phyloP scores from a whole-genome alignment of 1,284 basidiomycete species.

The Melampsora larici-populina region DNA sequence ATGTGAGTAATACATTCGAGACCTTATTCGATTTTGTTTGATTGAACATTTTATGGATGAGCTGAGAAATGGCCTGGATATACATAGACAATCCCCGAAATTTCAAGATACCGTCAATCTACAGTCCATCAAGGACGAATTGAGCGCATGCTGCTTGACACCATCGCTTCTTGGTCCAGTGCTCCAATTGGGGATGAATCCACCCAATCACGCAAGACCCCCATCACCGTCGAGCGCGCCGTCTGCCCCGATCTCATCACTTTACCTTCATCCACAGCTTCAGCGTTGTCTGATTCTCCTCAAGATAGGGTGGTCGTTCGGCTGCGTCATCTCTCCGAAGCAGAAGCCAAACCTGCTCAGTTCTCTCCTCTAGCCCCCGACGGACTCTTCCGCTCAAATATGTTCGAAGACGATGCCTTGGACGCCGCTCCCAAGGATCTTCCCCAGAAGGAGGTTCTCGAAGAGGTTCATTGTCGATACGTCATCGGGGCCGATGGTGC shows the following conservation, averaged over 20 bases:
- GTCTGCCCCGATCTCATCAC: conserved; percentile 40
- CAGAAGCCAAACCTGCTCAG: conserved; percentile 49
- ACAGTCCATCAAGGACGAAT: conserved; percentile 43
- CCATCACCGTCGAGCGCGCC: conserved; percentile 30
- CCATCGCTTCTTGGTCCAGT: conserved; percentile 40
- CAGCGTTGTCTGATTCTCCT: conserved; percentile 26
- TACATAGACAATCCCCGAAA: conserved; percentile 35
- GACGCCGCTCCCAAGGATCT: conserved; percentile 35
- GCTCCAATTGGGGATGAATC: not conserved
- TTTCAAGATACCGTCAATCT: conserved; percentile 36
- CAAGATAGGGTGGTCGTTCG: conserved; percentile 45
- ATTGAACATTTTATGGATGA: not conserved
- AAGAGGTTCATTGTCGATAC: conserved; percentile 52
- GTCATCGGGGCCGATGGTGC: conserved; percentile 67
- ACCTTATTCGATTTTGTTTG: not conserved
- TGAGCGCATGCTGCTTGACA: conserved; percentile 43
- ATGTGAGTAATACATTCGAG: conserved; percentile 2
- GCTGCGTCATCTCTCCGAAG: conserved; percentile 50
- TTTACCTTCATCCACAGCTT: conserved; percentile 16
- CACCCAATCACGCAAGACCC: not conserved
- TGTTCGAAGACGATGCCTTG: conserved; percentile 42
- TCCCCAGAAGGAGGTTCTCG: conserved; percentile 22
- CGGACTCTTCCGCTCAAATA: conserved; percentile 43
- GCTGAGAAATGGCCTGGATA: not conserved
- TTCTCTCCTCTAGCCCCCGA: conserved; percentile 34